Conservation (phyloP, 306 rosid species). For the Pachyrhizus erosus region DNA sequence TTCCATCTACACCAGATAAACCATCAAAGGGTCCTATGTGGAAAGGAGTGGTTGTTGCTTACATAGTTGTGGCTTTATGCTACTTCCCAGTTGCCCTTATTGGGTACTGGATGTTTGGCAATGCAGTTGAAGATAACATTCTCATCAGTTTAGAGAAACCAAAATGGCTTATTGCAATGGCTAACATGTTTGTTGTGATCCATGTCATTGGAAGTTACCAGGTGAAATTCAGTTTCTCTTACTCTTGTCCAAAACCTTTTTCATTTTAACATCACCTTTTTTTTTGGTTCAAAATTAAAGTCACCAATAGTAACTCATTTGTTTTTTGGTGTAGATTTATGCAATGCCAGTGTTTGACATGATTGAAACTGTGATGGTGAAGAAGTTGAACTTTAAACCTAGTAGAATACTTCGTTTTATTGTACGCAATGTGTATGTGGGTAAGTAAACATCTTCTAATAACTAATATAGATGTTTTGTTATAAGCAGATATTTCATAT, state of each 20-base stretch:
- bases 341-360: slow-evolving; percentile 97
- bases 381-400: slow-evolving; percentile 69
- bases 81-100: slow-evolving; percentile 79
- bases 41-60: slow-evolving; percentile 72
- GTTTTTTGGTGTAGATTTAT: slow-evolving; percentile 60
- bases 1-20: slow-evolving; percentile 77
- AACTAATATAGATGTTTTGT: not conserved
- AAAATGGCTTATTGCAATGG: slow-evolving; percentile 68
- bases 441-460: slow-evolving; percentile 50
- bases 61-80: slow-evolving; percentile 71
- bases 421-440: slow-evolving; percentile 69
- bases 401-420: slow-evolving; percentile 62
- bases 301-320: not conserved
- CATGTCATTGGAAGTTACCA: slow-evolving; percentile 86
- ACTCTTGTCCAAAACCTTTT: not conserved
- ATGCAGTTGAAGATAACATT: slow-evolving; percentile 62
- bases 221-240: slow-evolving; percentile 44
- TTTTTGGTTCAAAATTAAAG: not conserved
- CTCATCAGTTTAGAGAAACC: slow-evolving; percentile 68
- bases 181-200: slow-evolving; percentile 74
- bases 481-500: not conserved
- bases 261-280: not conserved
- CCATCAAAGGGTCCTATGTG: slow-evolving; percentile 87
- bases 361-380: slow-evolving; percentile 82
- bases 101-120: slow-evolving; percentile 68